A percentile compares a stretch with the other conserved stretches of the same genome.
Evolutionary conservation across 257 asterid species (phyloP).

Genomic region (Forsythia suspensa): DNA sequence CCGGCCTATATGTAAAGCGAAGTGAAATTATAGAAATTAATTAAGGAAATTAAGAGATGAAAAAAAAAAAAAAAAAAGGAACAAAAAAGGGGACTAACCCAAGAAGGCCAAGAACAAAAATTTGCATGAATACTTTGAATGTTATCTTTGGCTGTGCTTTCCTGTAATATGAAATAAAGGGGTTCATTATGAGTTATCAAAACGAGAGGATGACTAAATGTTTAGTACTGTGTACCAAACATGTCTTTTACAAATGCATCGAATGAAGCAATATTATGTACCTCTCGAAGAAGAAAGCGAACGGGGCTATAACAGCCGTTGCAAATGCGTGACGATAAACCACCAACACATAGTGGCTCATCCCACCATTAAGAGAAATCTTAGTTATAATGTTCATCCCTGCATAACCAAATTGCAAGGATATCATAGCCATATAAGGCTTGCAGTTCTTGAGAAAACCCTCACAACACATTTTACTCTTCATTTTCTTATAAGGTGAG

Average conservation of each 20-base stretch:
- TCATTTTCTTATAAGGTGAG: constrained; percentile 7
- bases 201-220: not conserved
- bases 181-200: not conserved
- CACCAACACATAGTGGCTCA: constrained; percentile 72
- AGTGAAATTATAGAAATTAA: not conserved
- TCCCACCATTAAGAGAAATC: constrained; percentile 65
- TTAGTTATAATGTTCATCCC: constrained; percentile 75
- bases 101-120: constrained; percentile 80
- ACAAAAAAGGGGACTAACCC: constrained; percentile 42
- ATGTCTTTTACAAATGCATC: not conserved
- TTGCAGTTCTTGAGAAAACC: constrained; percentile 31
- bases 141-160: constrained; percentile 85
- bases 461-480: constrained; percentile 6
- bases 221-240: not conserved
- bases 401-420: constrained; percentile 71
- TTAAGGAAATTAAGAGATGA: not conserved
- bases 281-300: constrained; percentile 78
- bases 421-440: constrained; percentile 61
- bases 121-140: constrained; percentile 74
- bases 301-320: constrained; percentile 68
- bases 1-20: constrained; percentile 52
- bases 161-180: constrained; percentile 32
- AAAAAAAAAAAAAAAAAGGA: not conserved
- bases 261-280: constrained; percentile 1
- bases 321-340: constrained; percentile 75